Conservation (phyloP, 345 rosid genomes). For the Clausena lansium region DNA sequence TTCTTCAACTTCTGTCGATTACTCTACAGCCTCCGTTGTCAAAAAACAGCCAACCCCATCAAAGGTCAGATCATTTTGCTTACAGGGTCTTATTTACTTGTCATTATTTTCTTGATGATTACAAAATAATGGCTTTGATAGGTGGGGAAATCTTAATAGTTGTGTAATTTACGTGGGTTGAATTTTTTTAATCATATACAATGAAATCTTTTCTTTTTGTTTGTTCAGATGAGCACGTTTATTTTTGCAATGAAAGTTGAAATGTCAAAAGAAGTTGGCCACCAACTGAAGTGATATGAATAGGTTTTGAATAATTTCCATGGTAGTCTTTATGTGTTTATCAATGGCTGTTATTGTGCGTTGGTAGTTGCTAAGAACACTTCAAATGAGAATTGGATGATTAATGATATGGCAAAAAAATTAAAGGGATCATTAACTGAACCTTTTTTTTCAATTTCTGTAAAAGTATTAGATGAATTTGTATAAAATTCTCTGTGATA, state of each 20-base stretch:
- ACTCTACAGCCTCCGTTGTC: constrained; percentile 36
- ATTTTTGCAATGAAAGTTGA: neutral
- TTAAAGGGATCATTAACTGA: too few species aligned
- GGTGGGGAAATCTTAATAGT: neutral
- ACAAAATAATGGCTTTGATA: neutral
- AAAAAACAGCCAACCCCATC: constrained; percentile 38
- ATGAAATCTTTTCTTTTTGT: neutral
- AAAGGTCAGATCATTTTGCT: constrained; percentile 39
- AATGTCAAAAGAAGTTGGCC: neutral
- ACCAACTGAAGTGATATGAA: neutral
- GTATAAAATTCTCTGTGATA: neutral
- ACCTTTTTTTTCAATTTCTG: too few species aligned
- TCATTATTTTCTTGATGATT: neutral
- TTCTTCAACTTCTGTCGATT: constrained; percentile 50
- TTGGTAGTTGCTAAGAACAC: neutral
- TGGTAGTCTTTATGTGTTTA: neutral
- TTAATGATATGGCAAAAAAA: neutral
- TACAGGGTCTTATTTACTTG: neutral
- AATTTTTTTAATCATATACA: neutral
- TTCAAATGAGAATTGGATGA: neutral
- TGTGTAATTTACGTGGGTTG: neutral
- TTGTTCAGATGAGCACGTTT: neutral
- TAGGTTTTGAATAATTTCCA: neutral
- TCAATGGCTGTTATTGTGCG: neutral
- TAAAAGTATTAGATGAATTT: neutral